Base-by-base conservation (phyloP, 495 filamentous ascomycete species). In the Penicillium soppii region DNA sequence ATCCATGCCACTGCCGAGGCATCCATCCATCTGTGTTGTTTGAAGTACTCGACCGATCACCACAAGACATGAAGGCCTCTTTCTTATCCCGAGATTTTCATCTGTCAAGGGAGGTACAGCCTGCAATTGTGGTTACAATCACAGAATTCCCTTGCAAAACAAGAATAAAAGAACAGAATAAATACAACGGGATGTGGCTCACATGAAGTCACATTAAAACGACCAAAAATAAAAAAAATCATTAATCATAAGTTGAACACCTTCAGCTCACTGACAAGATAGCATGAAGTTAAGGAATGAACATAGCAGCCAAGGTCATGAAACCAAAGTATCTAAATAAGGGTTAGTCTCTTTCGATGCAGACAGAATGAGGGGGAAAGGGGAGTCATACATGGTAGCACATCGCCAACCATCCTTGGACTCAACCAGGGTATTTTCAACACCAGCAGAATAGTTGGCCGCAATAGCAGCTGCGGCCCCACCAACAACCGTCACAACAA, bases 401-500 rank as follows among this genome's bases (percentile, higher is more conserved):
- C 65, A 71, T 45, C 65, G 61, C 72, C 72, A 75, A 8, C 70
- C 72, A 61, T 75, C 70, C 25, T 59, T 56, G 1, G 70, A 70
- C 23, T 67, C 67, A 29, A 71, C 66, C 5, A 74, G 51, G 0
- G 62, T 61, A 15, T 73, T n/a, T n/a, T n/a, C 69, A 23, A 66
- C 53, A 2, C 70, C 70, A n/a, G 67, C 53, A 2, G 69, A 70
- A 35, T 65, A 67, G 36, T 63, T 66, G 21, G 70, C 67, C 16
- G 70, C 69, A 37, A 74, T 59, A 10, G 67, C 67, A 27, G 70
- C 61, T 4, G 69, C 65, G 1, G 70, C 69, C 29, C 69, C 69
- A 21, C 68, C 65, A 21, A 68, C 64, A 2, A 75, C 58, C 2
- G 69, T 69, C 1, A 80, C 75, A 22, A 83, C 72, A 0, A 77